Percentiles rank a stretch among this genome's conserved stretches.
Evolutionary conservation across 2,329 filamentous ascomycete genomes (phyloP).

Genomic region (Cladosporium sp.): DNA sequence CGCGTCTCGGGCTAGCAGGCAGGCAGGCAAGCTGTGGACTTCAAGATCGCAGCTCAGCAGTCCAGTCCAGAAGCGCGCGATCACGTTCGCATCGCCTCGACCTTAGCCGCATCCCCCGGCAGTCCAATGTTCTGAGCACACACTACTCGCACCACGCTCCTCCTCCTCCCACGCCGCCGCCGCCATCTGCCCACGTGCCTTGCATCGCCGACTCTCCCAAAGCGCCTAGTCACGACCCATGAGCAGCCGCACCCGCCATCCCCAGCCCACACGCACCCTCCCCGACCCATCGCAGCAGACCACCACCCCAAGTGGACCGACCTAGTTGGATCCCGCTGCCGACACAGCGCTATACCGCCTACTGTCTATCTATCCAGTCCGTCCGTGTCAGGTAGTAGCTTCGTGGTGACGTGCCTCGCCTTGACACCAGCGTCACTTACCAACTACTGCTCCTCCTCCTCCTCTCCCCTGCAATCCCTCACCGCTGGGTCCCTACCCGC

Average conservation of each 20-base stretch:
- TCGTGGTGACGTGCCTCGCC: conserved; percentile 13
- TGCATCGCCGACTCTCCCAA: background rate
- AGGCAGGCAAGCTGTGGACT: background rate
- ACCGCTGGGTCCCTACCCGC: conserved; percentile 17
- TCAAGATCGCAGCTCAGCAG: background rate
- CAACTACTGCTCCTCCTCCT: background rate
- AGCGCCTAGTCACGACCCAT: background rate
- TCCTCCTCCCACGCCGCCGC: background rate
- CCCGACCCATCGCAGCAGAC: conserved; percentile 7
- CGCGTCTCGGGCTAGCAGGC: background rate
- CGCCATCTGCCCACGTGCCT: conserved; percentile 18
- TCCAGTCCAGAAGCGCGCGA: background rate
- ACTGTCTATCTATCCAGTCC: background rate
- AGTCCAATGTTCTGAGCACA: conserved; percentile 6
- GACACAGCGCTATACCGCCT: background rate
- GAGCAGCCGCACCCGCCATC: conserved; percentile 8
- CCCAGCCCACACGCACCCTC: conserved; percentile 13
- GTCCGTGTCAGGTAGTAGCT: conserved; percentile 3
- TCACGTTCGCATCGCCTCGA: background rate
- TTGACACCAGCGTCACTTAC: background rate
- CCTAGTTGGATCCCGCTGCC: background rate
- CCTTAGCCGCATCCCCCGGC: background rate
- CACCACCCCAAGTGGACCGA: conserved; percentile 10
- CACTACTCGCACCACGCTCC: background rate
- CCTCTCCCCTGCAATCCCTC: conserved; percentile 7